These are phyloP conservation scores for Solanum hybrid DNA, from an alignment of 305 asterid species.

Conservation along the genomic window DNA sequence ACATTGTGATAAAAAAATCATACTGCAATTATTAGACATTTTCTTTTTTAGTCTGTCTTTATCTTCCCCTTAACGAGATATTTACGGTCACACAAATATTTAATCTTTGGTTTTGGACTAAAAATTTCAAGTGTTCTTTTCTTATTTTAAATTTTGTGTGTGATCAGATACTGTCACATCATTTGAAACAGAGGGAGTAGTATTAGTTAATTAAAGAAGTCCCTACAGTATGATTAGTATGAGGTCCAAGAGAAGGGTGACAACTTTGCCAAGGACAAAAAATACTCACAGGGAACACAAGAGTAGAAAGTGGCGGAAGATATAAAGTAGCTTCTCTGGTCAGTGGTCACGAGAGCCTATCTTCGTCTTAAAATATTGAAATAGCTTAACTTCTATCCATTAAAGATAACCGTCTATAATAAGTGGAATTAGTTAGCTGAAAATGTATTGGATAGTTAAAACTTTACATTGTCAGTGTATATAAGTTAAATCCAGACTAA, in stretches of 20 bases:
- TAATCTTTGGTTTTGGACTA: too few species aligned
- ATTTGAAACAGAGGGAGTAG: neutral
- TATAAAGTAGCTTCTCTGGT: slow-evolving; percentile 13
- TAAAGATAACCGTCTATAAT: neutral
- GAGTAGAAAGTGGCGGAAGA: neutral
- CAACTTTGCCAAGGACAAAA: slow-evolving; percentile 11
- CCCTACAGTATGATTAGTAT: neutral
- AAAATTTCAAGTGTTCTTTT: too few species aligned
- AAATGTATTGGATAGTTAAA: neutral
- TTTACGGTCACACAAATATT: too few species aligned
- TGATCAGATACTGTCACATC: neutral
- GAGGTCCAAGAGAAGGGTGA: neutral
- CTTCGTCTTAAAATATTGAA: neutral
- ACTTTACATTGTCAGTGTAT: neutral
- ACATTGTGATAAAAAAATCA: neutral
- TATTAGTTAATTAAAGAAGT: too few species aligned
- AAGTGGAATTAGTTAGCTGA: neutral
- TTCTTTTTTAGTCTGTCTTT: neutral
- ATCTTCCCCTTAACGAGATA: neutral
- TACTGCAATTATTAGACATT: neutral
- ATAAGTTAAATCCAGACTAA: neutral
- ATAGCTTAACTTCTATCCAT: neutral
- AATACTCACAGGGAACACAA: slow-evolving; percentile 16
- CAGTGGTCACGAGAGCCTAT: slow-evolving; percentile 7
- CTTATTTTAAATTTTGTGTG: too few species aligned